A percentile compares a stretch with the other conserved stretches of the same genome.
Conservation (phyloP, 2,329 filamentous ascomycete genomes). For the Clonostachys rosea region DNA sequence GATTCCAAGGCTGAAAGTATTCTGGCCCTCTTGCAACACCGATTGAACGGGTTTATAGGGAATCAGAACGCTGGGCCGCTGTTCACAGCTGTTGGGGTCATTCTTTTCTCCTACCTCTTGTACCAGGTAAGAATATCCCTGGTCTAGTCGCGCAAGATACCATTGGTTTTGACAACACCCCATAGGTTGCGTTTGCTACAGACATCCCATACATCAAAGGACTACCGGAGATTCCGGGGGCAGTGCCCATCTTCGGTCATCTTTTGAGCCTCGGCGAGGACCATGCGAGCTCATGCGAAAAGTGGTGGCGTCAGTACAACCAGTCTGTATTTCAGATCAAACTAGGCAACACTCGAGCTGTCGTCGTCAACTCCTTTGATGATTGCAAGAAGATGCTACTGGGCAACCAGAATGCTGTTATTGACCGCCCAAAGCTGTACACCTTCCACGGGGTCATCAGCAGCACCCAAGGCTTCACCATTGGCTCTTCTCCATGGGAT, state of each 20-base stretch:
- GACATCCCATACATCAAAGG: slow-evolving; percentile 43
- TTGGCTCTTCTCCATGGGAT: slow-evolving; percentile 81
- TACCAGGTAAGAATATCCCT: slow-evolving; percentile 3
- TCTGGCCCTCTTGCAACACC: not conserved
- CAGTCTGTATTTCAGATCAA: slow-evolving; percentile 45
- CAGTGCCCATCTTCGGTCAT: slow-evolving; percentile 43
- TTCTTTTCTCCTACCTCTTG: slow-evolving; percentile 3
- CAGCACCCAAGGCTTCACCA: slow-evolving; percentile 72
- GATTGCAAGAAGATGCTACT: slow-evolving; percentile 46
- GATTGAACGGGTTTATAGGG: not conserved
- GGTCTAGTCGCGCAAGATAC: not conserved
- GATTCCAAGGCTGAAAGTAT: not conserved
- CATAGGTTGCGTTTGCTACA: slow-evolving; percentile 22
- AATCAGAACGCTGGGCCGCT: slow-evolving; percentile 10
- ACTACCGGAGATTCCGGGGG: slow-evolving; percentile 43
- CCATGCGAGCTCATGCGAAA: slow-evolving; percentile 45
- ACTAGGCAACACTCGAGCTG: slow-evolving; percentile 45
- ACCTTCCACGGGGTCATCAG: slow-evolving; percentile 80
- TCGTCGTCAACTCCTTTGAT: slow-evolving; percentile 47
- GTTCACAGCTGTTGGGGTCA: not conserved
- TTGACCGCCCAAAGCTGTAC: slow-evolving; percentile 73
- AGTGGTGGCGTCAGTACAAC: slow-evolving; percentile 41
- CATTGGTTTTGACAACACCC: not conserved
- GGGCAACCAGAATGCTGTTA: slow-evolving; percentile 67
- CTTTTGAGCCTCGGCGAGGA: slow-evolving; percentile 45